Percentiles rank a stretch among this genome's conserved stretches.
These are phyloP conservation scores for Draba incana DNA, from an alignment of 345 rosid species.

Conservation along the genomic window DNA sequence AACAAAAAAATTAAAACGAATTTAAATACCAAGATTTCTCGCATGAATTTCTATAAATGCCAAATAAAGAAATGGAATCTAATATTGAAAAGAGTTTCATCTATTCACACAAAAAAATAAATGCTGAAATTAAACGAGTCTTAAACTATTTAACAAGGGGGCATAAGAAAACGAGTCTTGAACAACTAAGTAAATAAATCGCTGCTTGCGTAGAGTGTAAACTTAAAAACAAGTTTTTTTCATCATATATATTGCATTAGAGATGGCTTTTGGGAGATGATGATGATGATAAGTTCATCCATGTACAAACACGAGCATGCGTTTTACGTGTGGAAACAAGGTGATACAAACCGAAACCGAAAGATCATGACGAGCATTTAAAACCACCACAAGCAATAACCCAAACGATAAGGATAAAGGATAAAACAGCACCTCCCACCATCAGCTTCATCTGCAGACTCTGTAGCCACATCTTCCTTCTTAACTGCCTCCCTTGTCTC, in stretches of 20 bases:
- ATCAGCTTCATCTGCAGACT: constrained; percentile 81
- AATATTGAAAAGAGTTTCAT: not conserved
- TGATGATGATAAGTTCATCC: constrained; percentile 30
- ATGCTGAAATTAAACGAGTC: not conserved
- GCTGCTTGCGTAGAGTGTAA: constrained; percentile 2
- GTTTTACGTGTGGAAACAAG: constrained; percentile 9
- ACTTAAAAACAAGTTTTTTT: not conserved
- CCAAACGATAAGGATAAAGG: constrained; percentile 69
- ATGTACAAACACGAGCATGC: constrained; percentile 39
- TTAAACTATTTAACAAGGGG: not conserved
- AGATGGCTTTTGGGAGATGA: constrained; percentile 21
- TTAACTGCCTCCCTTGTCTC: constrained; percentile 90
- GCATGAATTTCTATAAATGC: not conserved
- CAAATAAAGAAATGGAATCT: not conserved
- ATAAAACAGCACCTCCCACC: constrained; percentile 68
- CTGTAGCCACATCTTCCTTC: constrained; percentile 98
- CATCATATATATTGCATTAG: not conserved
- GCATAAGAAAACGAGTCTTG: not conserved
- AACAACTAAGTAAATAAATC: not conserved
- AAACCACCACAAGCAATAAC: constrained; percentile 72
- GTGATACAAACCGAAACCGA: constrained; percentile 15
- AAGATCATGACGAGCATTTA: constrained; percentile 55
- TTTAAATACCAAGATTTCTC: not conserved
- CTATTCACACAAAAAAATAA: not conserved
- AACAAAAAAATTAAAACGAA: not conserved